phyloP scores from a whole-genome alignment of 768 basidiomycete genomes.

The Auricularia heimuer region DNA sequence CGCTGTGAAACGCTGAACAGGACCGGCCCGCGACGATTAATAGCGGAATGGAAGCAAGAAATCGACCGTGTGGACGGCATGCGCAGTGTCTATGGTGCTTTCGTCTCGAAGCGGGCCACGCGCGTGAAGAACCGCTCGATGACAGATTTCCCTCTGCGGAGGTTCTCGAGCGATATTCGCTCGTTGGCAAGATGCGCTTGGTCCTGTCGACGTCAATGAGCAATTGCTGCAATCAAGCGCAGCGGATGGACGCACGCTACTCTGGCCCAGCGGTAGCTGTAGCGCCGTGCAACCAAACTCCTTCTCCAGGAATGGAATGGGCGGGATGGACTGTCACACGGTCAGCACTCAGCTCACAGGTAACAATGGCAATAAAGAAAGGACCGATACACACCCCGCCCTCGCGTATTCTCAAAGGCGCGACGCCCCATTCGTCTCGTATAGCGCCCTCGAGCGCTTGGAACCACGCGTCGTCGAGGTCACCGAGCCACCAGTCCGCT shows the following conservation, averaged over 20 bases:
- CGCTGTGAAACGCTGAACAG: too few species aligned
- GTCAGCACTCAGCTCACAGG: constrained; percentile 4
- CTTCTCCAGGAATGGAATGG: constrained; percentile 88
- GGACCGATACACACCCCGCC: constrained; percentile 59
- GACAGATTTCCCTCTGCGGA: constrained; percentile 68
- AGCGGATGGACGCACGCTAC: constrained; percentile 46
- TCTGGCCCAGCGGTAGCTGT: constrained; percentile 92
- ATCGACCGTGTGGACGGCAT: not conserved
- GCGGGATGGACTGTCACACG: constrained; percentile 70
- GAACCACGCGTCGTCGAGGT: constrained; percentile 79
- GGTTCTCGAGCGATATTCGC: constrained; percentile 74
- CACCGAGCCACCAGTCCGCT: constrained; percentile 95
- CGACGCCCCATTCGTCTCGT: constrained; percentile 74
- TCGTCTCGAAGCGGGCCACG: not conserved
- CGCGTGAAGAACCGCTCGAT: constrained; percentile 49
- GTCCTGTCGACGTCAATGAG: constrained; percentile 37
- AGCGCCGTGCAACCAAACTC: constrained; percentile 81
- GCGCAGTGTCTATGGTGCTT: not conserved
- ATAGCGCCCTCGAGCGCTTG: constrained; percentile 76
- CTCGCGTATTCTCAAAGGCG: constrained; percentile 83
- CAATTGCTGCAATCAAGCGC: constrained; percentile 5
- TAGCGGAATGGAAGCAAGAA: not conserved
- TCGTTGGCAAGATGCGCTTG: constrained; percentile 93
- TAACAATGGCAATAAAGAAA: not conserved
- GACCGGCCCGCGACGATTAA: not conserved